Conservation (phyloP, 176 grass and related monocot genomes). For the Coix lacrymajobi region DNA sequence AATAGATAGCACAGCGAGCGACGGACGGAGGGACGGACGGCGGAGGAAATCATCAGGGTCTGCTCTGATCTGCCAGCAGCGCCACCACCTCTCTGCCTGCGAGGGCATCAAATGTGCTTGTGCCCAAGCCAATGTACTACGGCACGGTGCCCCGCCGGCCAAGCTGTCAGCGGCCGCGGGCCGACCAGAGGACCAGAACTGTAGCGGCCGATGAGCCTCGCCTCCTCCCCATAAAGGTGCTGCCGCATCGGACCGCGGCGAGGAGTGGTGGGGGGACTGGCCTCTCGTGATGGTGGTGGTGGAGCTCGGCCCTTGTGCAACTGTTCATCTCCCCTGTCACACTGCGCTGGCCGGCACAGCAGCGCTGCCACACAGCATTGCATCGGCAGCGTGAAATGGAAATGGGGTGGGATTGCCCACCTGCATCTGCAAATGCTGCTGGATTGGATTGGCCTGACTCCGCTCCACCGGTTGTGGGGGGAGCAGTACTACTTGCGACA, state of each 20-base stretch:
- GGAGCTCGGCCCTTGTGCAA: background rate
- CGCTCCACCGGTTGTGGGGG: slow-evolving; percentile 35
- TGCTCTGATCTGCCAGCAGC: slow-evolving; percentile 12
- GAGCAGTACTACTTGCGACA: slow-evolving; percentile 33
- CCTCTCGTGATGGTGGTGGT: background rate
- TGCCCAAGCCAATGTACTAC: background rate
- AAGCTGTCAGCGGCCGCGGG: slow-evolving; percentile 34
- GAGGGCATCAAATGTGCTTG: background rate
- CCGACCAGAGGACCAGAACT: slow-evolving; percentile 50
- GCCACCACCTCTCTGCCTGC: background rate
- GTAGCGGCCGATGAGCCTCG: slow-evolving; percentile 42
- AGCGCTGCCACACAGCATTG: slow-evolving; percentile 26
- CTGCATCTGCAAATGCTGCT: slow-evolving; percentile 19
- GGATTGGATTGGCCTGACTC: slow-evolving; percentile 33
- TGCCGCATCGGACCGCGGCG: slow-evolving; percentile 23
- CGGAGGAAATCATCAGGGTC: background rate
- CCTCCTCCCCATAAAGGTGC: slow-evolving; percentile 35
- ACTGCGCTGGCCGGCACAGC: slow-evolving; percentile 42
- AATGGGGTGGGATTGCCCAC: slow-evolving; percentile 35
- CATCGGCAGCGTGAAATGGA: slow-evolving; percentile 19
- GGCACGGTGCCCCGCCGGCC: slow-evolving; percentile 15
- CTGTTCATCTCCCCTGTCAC: slow-evolving; percentile 49
- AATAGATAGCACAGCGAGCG: slow-evolving; percentile 17
- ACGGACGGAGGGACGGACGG: background rate
- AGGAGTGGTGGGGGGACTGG: background rate